Evolutionary conservation across 306 rosid species (phyloP).

Genomic region (peach (Prunus persica)): Prunus_persica_NCBIv2 NC_034011.1:7124501-7125000

Average conservation of each 20-base stretch:
- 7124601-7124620: neutral
- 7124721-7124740: neutral
- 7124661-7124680: neutral
- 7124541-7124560: neutral
- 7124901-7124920: too few relatives aligned
- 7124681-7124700: too few relatives aligned
- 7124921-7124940: too few relatives aligned
- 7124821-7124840: neutral
- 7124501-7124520: neutral
- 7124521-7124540: too few relatives aligned
- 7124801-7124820: neutral
- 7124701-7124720: neutral
- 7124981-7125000: neutral
- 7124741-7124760: neutral
- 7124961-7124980: neutral
- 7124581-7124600: neutral
- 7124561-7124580: neutral
- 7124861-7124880: too few relatives aligned
- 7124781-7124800: neutral
- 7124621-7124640: neutral
- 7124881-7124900: too few relatives aligned
- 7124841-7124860: too few relatives aligned
- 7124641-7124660: neutral
- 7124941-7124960: neutral
- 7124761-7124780: neutral